Percentiles rank a stretch among this genome's conserved stretches.
These are phyloP conservation scores for Botryobasidium botryosum DNA, from an alignment of 768 basidiomycete genomes.

Conservation along the genomic window DNA sequence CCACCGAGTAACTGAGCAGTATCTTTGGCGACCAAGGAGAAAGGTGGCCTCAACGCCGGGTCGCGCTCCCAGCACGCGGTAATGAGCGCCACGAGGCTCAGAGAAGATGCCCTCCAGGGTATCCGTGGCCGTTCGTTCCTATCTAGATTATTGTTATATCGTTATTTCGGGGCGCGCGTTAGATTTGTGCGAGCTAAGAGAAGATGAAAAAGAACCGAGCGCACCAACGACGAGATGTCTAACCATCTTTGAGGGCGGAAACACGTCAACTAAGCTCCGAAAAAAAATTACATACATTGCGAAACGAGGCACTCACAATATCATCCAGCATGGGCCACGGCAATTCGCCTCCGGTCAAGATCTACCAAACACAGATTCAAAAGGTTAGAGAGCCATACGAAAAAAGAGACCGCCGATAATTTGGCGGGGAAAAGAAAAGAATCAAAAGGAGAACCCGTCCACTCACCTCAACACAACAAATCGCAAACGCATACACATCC, in stretches of 20 bases:
- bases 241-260: background rate
- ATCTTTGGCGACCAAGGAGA: background rate
- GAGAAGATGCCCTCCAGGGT: background rate
- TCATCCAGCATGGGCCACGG: conserved; percentile 1
- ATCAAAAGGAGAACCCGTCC: background rate
- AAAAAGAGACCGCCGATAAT: no score
- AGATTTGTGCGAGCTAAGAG: background rate
- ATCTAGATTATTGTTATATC: no score
- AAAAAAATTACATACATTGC: no score
- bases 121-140: background rate
- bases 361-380: no score
- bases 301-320: background rate
- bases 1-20: background rate
- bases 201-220: background rate
- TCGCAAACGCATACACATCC: conserved; percentile 5
- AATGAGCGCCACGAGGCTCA: background rate
- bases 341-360: background rate
- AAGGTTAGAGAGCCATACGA: no score
- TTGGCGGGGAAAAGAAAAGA: no score
- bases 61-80: background rate
- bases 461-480: conserved; percentile 11
- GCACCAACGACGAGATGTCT: background rate
- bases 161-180: no score
- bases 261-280: no score
- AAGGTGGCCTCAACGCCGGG: background rate